Evolutionary conservation across 495 filamentous ascomycete genomes (phyloP), one percentile per base, ranked within the genome.

Genomic region (Cetradonia linearis): DNA sequence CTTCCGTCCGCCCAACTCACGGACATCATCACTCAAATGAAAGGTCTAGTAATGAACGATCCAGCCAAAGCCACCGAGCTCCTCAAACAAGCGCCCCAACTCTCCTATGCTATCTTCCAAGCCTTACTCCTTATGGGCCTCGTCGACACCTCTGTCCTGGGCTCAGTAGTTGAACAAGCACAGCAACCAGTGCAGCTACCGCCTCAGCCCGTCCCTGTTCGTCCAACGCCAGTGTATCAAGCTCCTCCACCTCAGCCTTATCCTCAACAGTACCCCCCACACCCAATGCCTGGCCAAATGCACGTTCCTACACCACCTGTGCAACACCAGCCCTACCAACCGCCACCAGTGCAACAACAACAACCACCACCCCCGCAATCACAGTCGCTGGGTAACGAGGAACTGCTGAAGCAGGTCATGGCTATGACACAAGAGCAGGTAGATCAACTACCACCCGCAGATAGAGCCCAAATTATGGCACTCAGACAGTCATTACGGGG

Each of bases 91-190:
- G 91, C 93, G 0, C 93, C 93, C 0, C 93, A 99, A 73, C 84
- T 99, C 27, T 83, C 87, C 46, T 97, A 95, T 66, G 94, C 93
- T 28, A 88, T 97, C 65, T 97, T 99, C 76, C 94, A 97, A 70
- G 87, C 91, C 7, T 77, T 99, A 5, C 81, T 99, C 0, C 79
- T 96, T 18, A 91, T 97, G 84, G 88, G 88, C 47, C 82, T 99
- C 9, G 93, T 99, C 57, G 89, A 93, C 66, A 78, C 81, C 36
- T 74, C 67, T 33, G 73, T 80, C 9, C 70, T 86, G 30, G 74
- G 76, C 30, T 74, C 76, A 11, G 78, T 86, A 28, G 76, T 86
- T 27, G 81, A 84, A 66, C 76, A 80, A 63, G 72, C 77, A 9
- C 75, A 76, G 62, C 70, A 73, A 18, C 61, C 69, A 27, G 61